Conservation (phyloP, 352 stramenopile species). For the Aphanomyces stellatus region DNA sequence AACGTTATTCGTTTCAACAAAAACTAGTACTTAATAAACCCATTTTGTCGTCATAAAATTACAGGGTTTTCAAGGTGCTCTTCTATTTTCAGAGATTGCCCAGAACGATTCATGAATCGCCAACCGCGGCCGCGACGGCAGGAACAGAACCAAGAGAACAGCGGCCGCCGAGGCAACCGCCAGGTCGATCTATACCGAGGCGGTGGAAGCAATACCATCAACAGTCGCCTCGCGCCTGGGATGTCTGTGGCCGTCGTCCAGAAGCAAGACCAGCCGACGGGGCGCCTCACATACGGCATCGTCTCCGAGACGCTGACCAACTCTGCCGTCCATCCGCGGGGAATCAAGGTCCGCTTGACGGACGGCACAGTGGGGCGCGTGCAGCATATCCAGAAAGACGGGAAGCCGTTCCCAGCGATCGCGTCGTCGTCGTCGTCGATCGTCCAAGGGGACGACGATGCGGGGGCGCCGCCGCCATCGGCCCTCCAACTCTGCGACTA, state of each 20-base stretch:
- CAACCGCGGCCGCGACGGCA: background rate
- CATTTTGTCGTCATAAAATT: no score
- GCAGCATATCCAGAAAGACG: background rate
- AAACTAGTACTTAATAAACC: no score
- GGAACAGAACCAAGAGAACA: background rate
- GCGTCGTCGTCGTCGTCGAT: background rate
- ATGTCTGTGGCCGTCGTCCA: slow-evolving; percentile 16
- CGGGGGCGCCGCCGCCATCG: background rate
- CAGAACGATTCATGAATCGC: slow-evolving; percentile 9
- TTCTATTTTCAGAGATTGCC: no score
- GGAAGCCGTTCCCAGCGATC: background rate
- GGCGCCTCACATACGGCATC: slow-evolving; percentile 8
- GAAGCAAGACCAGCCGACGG: slow-evolving; percentile 19
- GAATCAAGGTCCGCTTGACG: slow-evolving; percentile 19
- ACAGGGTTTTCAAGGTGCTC: no score
- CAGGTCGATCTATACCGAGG: background rate
- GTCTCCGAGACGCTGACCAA: slow-evolving; percentile 14
- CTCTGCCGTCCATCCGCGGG: slow-evolving; percentile 7
- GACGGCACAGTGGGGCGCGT: slow-evolving; percentile 16
- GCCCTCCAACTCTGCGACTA: background rate
- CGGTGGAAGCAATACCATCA: slow-evolving; percentile 5
- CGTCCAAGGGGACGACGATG: background rate
- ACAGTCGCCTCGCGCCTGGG: slow-evolving; percentile 6
- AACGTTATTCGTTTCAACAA: no score
- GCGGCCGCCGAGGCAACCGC: background rate